Conservation (phyloP, 1,284 basidiomycete genomes). For the Tylopilus sp. region DNA sequence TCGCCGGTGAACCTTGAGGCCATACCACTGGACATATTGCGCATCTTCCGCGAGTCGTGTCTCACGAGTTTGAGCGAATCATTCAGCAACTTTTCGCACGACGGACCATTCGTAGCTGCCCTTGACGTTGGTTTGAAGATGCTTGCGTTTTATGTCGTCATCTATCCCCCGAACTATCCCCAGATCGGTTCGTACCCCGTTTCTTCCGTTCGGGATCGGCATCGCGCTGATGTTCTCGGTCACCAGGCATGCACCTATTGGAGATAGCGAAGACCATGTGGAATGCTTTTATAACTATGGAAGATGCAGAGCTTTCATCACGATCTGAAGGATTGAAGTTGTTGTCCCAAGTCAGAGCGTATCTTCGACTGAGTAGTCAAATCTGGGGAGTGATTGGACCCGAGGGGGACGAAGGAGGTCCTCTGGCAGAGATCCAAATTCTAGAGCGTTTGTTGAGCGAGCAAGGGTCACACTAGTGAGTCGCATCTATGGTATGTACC, state of each 20-base stretch:
- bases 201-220: not conserved
- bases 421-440: slow-evolving; percentile 61
- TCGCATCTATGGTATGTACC: too few species aligned
- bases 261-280: slow-evolving; percentile 80
- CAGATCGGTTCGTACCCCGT: slow-evolving; percentile 69
- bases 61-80: slow-evolving; percentile 67
- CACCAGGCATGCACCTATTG: slow-evolving; percentile 76
- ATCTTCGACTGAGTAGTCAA: slow-evolving; percentile 54
- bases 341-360: slow-evolving; percentile 40
- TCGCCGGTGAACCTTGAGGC: slow-evolving; percentile 41
- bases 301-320: slow-evolving; percentile 7
- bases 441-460: slow-evolving; percentile 48
- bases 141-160: slow-evolving; percentile 69
- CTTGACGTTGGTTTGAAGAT: slow-evolving; percentile 66
- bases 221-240: not conserved
- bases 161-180: slow-evolving; percentile 80
- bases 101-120: slow-evolving; percentile 64
- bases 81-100: slow-evolving; percentile 76
- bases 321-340: slow-evolving; percentile 12
- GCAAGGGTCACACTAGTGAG: not conserved
- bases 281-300: slow-evolving; percentile 61
- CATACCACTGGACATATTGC: slow-evolving; percentile 53
- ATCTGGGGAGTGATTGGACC: slow-evolving; percentile 60
- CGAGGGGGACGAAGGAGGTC: slow-evolving; percentile 73
- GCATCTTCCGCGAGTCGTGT: slow-evolving; percentile 67